Evolutionary conservation across 305 asterid species (phyloP), one percentile per base, ranked within the genome.

Genomic region (Solanum aculeatissimum): DNA sequence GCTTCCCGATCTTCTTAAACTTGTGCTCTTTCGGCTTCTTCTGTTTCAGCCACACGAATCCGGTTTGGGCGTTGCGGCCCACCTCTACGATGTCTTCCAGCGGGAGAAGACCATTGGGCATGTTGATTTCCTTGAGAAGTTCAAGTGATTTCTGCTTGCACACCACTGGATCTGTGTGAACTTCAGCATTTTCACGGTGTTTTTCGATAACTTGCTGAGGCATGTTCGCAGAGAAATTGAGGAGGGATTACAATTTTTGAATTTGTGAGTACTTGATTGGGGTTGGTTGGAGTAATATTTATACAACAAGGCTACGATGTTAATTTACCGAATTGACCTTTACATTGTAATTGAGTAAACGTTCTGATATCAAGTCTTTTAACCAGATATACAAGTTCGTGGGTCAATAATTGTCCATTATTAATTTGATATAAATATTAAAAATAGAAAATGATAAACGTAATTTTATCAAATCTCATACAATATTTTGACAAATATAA

Each of bases 41-140:
- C 60, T 87, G 86, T 71, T 83, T 88, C 74, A 86, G 13, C 95
- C 95, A 92, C 0, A 91, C 11, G 70, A 92, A 92, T 2, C 95
- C 89, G 0, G 89, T 60, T 35, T 81, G 55, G 0, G 66, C 68
- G 83, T 89, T 85, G 45, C 88, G 84, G 2, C 94, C 94, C 0
- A 86, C 19, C 74, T 92, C 94, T 8, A 74, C 42, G 27, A 90
- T 53, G 53, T 88, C 90, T 9, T 85, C 89, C 35, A 88, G 32
- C 11, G 89, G 90, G 58, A 92, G 83, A 4, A 91, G 57, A 2
- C 91, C 91, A 12, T 54, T 82, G 1, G 92, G 95, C 42, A 91
- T 10, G 21, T 87, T 84, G 81, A 89, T 85, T 47, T 90, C 90
- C 49, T 77, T 71, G 0, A 90, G 78, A 1, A 88, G 82, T 38